A percentile compares a stretch with the other conserved stretches of the same genome.
Evolutionary conservation across 139 green algal genomes (phyloP).

Genomic region (Picochlorum sp.): DNA sequence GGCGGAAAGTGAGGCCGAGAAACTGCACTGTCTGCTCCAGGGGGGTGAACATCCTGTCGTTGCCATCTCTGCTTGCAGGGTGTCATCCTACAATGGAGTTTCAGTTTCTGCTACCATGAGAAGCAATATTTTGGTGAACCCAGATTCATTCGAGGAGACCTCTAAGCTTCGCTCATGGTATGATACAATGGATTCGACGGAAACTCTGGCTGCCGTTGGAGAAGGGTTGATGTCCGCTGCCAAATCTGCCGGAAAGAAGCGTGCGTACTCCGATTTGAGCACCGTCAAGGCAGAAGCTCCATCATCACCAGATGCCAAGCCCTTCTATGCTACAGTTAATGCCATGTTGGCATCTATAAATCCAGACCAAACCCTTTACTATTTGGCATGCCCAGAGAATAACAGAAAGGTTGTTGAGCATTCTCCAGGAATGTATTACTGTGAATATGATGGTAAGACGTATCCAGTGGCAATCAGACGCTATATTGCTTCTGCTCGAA

Average conservation of each 20-base stretch:
- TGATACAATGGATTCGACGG: conserved; percentile 20
- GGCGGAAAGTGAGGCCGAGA: conserved; percentile 12
- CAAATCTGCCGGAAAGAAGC: not conserved
- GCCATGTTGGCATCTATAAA: conserved; percentile 40
- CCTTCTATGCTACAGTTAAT: conserved; percentile 7
- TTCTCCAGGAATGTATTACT: conserved; percentile 33
- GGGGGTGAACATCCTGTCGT: conserved; percentile 11
- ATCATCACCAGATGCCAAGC: not conserved
- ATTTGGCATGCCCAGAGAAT: conserved; percentile 71
- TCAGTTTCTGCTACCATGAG: conserved; percentile 40
- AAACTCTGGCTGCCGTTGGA: conserved; percentile 30
- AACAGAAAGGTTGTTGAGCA: conserved; percentile 67
- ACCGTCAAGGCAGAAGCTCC: not conserved
- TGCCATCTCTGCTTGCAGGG: conserved; percentile 35
- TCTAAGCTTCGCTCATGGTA: conserved; percentile 49
- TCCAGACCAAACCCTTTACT: conserved; percentile 61
- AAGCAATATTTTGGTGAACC: conserved; percentile 39
- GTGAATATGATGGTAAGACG: conserved; percentile 46
- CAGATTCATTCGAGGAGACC: conserved; percentile 25
- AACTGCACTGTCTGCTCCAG: conserved; percentile 33
- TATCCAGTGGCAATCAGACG: conserved; percentile 20
- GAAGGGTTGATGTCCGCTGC: conserved; percentile 33
- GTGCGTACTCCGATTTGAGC: not conserved
- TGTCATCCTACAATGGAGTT: conserved; percentile 61
- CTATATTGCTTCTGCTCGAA: conserved; percentile 44